Percentiles rank a stretch among this genome's conserved stretches.
phyloP scores from a whole-genome alignment of 2,329 filamentous ascomycete genomes.

The Monosporascus sp. region DNA sequence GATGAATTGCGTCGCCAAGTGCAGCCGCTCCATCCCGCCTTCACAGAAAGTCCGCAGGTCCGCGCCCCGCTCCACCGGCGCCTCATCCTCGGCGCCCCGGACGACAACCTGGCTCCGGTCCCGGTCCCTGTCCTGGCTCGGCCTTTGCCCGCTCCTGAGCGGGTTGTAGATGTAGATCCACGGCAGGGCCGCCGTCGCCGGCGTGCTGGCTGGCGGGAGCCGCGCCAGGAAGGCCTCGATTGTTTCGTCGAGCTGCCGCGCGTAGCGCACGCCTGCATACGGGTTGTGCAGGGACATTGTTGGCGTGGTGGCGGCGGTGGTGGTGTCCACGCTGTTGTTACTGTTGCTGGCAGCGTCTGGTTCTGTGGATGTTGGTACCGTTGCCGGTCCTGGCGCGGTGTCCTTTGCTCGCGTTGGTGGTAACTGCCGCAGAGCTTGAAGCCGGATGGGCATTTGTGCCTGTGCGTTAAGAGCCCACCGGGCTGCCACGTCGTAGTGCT shows the following conservation, averaged over 20 bases:
- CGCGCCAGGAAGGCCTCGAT: constrained; percentile 61
- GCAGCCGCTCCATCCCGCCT: constrained; percentile 46
- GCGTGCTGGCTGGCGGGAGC: constrained; percentile 61
- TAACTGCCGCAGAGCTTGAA: not conserved
- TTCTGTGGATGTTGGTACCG: too few species aligned
- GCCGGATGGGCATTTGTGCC: not conserved
- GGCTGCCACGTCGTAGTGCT: not conserved
- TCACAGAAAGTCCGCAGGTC: constrained; percentile 45
- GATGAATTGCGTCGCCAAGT: constrained; percentile 43
- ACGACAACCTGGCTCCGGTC: constrained; percentile 21
- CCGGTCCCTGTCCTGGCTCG: constrained; percentile 27
- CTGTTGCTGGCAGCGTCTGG: too few species aligned
- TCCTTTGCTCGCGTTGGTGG: not conserved
- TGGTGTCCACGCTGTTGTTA: too few species aligned
- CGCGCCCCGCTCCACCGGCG: constrained; percentile 38
- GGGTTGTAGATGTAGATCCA: constrained; percentile 76
- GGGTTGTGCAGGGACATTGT: constrained; percentile 47
- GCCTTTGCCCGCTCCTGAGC: constrained; percentile 34
- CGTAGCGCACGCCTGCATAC: constrained; percentile 48
- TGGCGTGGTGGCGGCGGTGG: constrained; percentile 3
- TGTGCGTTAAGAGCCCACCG: not conserved
- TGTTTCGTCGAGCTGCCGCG: constrained; percentile 60
- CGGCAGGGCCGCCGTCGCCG: constrained; percentile 36
- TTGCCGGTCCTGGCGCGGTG: too few species aligned
- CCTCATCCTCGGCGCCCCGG: constrained; percentile 45